Evolutionary conservation across 257 asterid genomes (phyloP), one percentile per base, ranked within the genome.

Genomic region (Dorcoceras hygrometricum): DNA sequence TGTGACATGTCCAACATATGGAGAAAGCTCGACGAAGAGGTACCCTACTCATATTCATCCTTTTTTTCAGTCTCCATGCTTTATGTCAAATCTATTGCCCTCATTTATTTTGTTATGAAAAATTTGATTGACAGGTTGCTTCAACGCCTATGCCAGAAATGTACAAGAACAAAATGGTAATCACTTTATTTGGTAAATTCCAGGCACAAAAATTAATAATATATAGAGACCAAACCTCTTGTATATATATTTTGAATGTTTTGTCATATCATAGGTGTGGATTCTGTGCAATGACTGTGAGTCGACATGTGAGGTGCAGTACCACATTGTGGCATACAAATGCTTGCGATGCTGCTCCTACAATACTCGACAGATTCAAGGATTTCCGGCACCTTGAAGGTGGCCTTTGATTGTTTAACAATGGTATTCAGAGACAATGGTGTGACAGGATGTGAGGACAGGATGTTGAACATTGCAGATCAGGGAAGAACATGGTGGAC

Each of bases 201-300:
- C 0, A 10, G 48, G 18, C 18, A 2, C 48, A 11, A 10, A 36
- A 36, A 36, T n/a, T 7, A 32, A 32, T 7, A 8, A 31, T 54
- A 56, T 23, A 18, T 6, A 56, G 23, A 25, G 23, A 25, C 28
- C 16, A 31, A 54, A 26, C 20, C 58, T 66, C 46, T 23, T 4
- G 46, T 55, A 16, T 32, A 29, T 12, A 14, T n/a, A n/a, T n/a
- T n/a, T n/a, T 18, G 57, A 22, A 62, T 29, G 32, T 43, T 36
- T 12, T 48, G 26, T 22, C n/a, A 67, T 31, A 5, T 5, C 51
- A 46, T 72, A 85, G 91, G 85, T 86, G 23, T 86, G 92, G 89
- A 83, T 83, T 57, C 80, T 85, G 22, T 85, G 89, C 73, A 85
- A 85, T 27, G 89, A 85, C 74, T 86, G 89, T 39, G 80, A 78